These are phyloP conservation scores for Podila epicladia DNA, from an alignment of 192 early-diverging fungal species.

Conservation along the genomic window DNA sequence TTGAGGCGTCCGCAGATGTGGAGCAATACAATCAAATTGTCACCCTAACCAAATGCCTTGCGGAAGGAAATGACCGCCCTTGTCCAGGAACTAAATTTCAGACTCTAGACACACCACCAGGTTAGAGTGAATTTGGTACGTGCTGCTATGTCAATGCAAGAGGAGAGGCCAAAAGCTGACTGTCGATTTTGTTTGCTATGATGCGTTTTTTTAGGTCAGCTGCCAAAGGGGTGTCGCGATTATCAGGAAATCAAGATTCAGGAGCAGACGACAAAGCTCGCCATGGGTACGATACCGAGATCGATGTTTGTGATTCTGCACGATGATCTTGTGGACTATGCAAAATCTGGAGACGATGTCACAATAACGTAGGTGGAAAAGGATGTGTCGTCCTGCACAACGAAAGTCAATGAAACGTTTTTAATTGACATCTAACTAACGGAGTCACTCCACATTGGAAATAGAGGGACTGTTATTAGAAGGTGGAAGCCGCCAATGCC, in stretches of 20 bases:
- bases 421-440: background rate
- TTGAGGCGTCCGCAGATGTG: slow-evolving; percentile 65
- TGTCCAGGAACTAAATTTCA: slow-evolving; percentile 67
- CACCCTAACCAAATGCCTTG: slow-evolving; percentile 63
- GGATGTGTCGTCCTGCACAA: background rate
- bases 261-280: slow-evolving; percentile 72
- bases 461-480: slow-evolving; percentile 67
- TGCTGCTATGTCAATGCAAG: background rate
- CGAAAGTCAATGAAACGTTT: background rate
- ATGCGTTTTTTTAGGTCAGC: slow-evolving; percentile 30
- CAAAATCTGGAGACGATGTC: slow-evolving; percentile 69
- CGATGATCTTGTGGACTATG: slow-evolving; percentile 67
- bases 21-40: slow-evolving; percentile 72
- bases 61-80: slow-evolving; percentile 17
- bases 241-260: slow-evolving; percentile 86
- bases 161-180: too few species aligned
- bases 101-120: slow-evolving; percentile 43
- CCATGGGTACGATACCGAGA: slow-evolving; percentile 70
- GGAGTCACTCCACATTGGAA: background rate
- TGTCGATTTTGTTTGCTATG: too few species aligned
- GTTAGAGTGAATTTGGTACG: slow-evolving; percentile 11
- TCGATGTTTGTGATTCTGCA: slow-evolving; percentile 68
- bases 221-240: slow-evolving; percentile 65
- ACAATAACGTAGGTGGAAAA: slow-evolving; percentile 58
- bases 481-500: slow-evolving; percentile 61